Evolutionary conservation across 495 filamentous ascomycete species (phyloP), one percentile per base, ranked within the genome.

Genomic region (Penicillium turbatum): DNA sequence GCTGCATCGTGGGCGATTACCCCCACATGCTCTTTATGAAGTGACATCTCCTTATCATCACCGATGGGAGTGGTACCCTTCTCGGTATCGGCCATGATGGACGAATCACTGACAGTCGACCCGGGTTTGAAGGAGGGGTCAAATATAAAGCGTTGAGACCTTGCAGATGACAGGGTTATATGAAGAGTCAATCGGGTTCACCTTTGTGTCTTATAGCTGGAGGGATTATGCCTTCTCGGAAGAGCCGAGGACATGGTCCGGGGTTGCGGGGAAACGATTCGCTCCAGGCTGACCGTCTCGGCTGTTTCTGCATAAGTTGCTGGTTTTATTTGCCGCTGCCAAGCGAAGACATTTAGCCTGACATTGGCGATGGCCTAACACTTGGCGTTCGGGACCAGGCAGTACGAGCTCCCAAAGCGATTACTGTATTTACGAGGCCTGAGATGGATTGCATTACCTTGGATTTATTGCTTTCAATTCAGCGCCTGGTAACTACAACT

Each of bases 1-100:
- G 82, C 83, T 17, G 72, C 76, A 48, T 72, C 68, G 54, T 77
- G 75, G 21, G 71, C 64, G 30, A 54, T 32, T 5, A 61, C 60
- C 1, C 16, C 55, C 65, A 57, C 64, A 11, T 31, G 15, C 15
- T 64, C 56, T 15, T 69, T 63, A 16, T 63, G 60, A 1, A 65
- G 32, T 0, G 60, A 34, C 15, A 56, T 29, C 29, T n/a, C 61
- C 48, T 68, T 65, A 19, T 66, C 64, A 9, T 68, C 67, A 4
- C 38, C 52, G 21, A 61, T 35, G n/a, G 45, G 51, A 36, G 55
- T 51, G 3, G 31, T 47, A 46, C 45, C 49, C 21, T 41, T 51
- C 26, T 48, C 15, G 17, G 41, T 2, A 8, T 48, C 40, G n/a
- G 53, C 46, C 60, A 63, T 60, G 15, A 24, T 24, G 16, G 16